phyloP scores from a whole-genome alignment of 768 basidiomycete genomes.

The Amanita rubescens region DNA sequence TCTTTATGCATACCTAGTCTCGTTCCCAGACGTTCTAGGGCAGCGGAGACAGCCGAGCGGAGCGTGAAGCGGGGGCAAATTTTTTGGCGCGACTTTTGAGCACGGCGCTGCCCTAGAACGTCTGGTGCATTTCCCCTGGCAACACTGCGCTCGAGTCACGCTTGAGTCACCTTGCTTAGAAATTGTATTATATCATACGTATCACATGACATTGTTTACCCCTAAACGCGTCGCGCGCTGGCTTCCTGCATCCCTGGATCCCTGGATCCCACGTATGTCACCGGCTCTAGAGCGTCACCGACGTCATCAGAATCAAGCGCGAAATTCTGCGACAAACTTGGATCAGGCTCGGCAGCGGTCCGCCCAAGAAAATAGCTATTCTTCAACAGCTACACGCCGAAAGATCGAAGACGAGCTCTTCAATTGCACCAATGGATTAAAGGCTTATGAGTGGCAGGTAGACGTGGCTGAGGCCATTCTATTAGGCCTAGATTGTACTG shows the following conservation, averaged over 20 bases:
- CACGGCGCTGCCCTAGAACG: background rate
- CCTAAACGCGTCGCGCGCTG: background rate
- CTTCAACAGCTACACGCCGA: too few species aligned
- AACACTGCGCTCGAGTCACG: background rate
- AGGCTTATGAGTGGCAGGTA: background rate
- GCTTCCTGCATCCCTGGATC: too few species aligned
- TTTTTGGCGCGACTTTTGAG: background rate
- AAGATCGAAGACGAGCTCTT: too few species aligned
- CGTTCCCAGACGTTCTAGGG: background rate
- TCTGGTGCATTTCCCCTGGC: background rate
- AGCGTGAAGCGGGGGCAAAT: background rate
- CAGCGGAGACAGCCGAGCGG: background rate
- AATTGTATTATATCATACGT: too few species aligned
- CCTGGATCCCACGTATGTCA: too few species aligned
- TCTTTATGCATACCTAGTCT: too few species aligned
- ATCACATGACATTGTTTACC: background rate
- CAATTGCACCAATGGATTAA: background rate
- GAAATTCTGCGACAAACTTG: too few species aligned
- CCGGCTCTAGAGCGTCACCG: too few species aligned
- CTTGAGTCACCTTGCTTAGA: background rate
- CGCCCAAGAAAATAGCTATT: too few species aligned
- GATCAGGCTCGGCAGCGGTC: too few species aligned
- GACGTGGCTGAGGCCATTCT: background rate
- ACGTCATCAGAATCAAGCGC: too few species aligned
- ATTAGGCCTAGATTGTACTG: conserved; percentile 1